These are phyloP conservation scores for Penicillium nordicum DNA, from an alignment of 2,329 filamentous ascomycete genomes.

Conservation along the genomic window DNA sequence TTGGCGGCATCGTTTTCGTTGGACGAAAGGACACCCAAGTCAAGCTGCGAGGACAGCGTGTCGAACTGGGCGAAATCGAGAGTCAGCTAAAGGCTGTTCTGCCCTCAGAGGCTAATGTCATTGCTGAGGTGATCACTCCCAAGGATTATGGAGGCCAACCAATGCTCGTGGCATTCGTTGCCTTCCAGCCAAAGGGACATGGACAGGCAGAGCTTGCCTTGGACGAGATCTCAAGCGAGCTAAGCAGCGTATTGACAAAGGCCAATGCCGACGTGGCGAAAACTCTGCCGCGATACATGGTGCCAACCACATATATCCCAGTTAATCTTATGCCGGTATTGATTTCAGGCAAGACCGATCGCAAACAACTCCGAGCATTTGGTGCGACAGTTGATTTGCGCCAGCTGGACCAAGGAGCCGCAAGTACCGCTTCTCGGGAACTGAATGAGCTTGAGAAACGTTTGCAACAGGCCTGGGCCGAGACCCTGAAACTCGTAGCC, in stretches of 20 bases:
- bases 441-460: conserved; percentile 33
- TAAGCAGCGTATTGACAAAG: conserved; percentile 16
- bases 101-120: conserved; percentile 37
- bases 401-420: conserved; percentile 25
- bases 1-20: conserved; percentile 37
- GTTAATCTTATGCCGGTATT: conserved; percentile 43
- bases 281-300: conserved; percentile 34
- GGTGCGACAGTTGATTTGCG: conserved; percentile 34
- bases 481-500: conserved; percentile 29
- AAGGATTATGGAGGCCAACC: conserved; percentile 27
- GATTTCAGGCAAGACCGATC: conserved; percentile 47
- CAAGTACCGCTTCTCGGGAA: conserved; percentile 18
- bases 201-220: conserved; percentile 16
- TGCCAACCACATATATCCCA: conserved; percentile 43
- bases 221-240: conserved; percentile 15
- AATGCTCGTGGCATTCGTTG: conserved; percentile 33
- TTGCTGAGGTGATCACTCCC: conserved; percentile 49
- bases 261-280: conserved; percentile 25
- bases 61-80: conserved; percentile 45
- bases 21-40: conserved; percentile 43
- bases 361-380: conserved; percentile 37
- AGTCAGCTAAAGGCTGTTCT: conserved; percentile 31
- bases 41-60: conserved; percentile 43
- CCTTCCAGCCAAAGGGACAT: conserved; percentile 23
- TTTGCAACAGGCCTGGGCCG: conserved; percentile 35